Percentiles rank a stretch among this genome's conserved stretches.
Conservation (phyloP, 2,329 filamentous ascomycete genomes). For the Penicillium janthinellum region DNA sequence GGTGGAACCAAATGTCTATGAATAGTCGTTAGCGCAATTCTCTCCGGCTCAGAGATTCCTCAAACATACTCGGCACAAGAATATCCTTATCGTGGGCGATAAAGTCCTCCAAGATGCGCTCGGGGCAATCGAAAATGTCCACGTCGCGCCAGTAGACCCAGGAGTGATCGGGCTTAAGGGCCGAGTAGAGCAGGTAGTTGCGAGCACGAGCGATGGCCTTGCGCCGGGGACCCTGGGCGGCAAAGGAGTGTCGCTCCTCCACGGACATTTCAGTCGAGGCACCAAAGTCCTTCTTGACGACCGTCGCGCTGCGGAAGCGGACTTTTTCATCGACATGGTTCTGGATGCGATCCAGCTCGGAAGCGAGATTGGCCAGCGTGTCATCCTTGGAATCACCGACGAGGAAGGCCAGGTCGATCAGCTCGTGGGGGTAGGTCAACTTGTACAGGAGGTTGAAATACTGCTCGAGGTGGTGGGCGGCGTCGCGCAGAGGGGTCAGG, state of each 20-base stretch:
- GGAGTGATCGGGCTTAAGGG: constrained; percentile 88
- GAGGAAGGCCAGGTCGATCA: constrained; percentile 94
- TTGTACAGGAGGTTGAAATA: constrained; percentile 92
- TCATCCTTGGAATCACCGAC: constrained; percentile 91
- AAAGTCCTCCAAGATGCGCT: constrained; percentile 89
- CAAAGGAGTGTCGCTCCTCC: constrained; percentile 79
- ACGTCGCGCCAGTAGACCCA: constrained; percentile 99
- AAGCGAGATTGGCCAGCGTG: constrained; percentile 80
- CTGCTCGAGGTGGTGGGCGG: constrained; percentile 75
- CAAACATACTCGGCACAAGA: constrained; percentile 84
- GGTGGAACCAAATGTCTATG: constrained; percentile 94
- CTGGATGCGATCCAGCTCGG: constrained; percentile 87
- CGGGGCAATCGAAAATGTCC: constrained; percentile 89
- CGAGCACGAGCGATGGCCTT: constrained; percentile 88
- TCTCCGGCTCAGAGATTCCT: background rate
- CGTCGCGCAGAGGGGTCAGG: constrained; percentile 89
- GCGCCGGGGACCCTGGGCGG: constrained; percentile 83
- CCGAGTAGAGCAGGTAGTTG: constrained; percentile 84
- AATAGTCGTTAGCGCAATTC: constrained; percentile 19
- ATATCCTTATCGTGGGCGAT: constrained; percentile 91
- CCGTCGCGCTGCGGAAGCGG: constrained; percentile 79
- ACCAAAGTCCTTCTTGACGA: constrained; percentile 91
- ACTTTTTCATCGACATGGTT: constrained; percentile 71
- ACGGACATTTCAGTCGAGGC: constrained; percentile 75
- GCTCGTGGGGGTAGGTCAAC: constrained; percentile 88